Percentiles rank a stretch among this genome's conserved stretches.
Evolutionary conservation across 1,284 basidiomycete genomes (phyloP).

Genomic region (Fomes fomentarius): DNA sequence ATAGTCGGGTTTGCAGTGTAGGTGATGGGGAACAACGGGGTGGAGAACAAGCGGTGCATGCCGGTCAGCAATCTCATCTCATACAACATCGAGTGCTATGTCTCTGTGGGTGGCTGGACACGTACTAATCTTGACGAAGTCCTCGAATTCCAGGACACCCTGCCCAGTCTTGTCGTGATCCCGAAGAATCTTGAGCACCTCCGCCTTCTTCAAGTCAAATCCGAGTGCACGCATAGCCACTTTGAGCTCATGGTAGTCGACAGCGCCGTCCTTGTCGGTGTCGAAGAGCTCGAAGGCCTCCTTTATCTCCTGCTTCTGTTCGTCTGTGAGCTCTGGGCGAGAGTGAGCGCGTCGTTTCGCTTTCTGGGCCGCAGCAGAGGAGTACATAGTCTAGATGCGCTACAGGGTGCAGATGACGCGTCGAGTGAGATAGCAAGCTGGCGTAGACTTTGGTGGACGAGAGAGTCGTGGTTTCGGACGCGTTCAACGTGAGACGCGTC

Average conservation of each 20-base stretch:
- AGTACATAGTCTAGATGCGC: conserved; percentile 54
- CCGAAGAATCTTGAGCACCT: conserved; percentile 92
- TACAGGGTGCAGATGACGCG: conserved; percentile 7
- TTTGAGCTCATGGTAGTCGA: conserved; percentile 98
- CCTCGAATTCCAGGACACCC: conserved; percentile 93
- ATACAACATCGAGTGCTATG: too few relatives aligned
- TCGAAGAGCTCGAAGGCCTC: conserved; percentile 99
- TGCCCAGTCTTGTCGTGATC: conserved; percentile 92
- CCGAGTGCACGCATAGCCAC: conserved; percentile 98
- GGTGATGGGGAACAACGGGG: too few relatives aligned
- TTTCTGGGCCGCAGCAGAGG: conserved; percentile 71
- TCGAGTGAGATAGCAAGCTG: not conserved
- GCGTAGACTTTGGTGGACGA: not conserved
- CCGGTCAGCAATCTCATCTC: too few relatives aligned
- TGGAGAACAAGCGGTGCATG: too few relatives aligned
- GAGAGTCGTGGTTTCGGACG: not conserved
- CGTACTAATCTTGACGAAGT: conserved; percentile 96
- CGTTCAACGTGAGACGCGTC: conserved; percentile 24
- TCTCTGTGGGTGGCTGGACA: conserved; percentile 40
- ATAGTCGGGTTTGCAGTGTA: too few relatives aligned
- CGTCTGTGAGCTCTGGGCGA: conserved; percentile 86
- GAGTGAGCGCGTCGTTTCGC: conserved; percentile 70
- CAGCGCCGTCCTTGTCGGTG: conserved; percentile 96
- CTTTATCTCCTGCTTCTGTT: conserved; percentile 97
- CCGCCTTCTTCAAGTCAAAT: conserved; percentile 98